Evolutionary conservation across 2,329 filamentous ascomycete species (phyloP), one percentile per base, ranked within the genome.

Genomic region (Pleurostoma richardsiae): DNA sequence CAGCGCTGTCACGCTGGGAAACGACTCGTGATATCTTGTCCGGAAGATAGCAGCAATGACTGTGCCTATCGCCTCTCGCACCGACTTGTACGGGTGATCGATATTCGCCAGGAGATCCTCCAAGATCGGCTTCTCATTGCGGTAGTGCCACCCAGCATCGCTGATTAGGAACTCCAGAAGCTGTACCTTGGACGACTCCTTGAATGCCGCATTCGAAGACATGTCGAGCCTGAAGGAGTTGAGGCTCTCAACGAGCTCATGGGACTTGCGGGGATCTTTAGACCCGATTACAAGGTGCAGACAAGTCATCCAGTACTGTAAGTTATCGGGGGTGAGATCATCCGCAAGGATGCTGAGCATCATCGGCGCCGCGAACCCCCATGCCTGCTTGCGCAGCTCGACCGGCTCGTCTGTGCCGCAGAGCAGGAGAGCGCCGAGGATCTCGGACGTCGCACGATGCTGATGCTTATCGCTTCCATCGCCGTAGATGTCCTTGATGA

Each of bases 381-480:
- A 99, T 1, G 95, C 80, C 55, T 81, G 74, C 47, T 86, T 80
- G 41, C 90, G 83, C 54, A 86, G 82, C 45, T 88, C 82, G 4
- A 83, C 72, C 5, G 85, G 83, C 29, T 90, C 83, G 56, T 96
- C 91, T 42, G 85, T 80, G 11, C 90, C 89, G 33, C 88, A 89
- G 11, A 84, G 83, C 29, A 99, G 74, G 57, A 99, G 68, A 4
- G 89, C 91, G 10, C 88, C 90, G 43, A 99, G 72, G 47, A 99
- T 96, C 67, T 99, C 94, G 0, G 94, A 82, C 3, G 94, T 96
- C 11, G 94, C 94, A 44, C 94, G 88, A 64, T 99, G 94, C 63
- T 99, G 92, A 64, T 99, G 94, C 67, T 96, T 96, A 63, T 99
- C 94, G 57, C 85, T 94, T 7, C 95, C 94, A 64, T 99, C 92